Evolutionary conservation across 2,329 filamentous ascomycete species (phyloP).

Genomic region (Metarhizium rileyi): DNA sequence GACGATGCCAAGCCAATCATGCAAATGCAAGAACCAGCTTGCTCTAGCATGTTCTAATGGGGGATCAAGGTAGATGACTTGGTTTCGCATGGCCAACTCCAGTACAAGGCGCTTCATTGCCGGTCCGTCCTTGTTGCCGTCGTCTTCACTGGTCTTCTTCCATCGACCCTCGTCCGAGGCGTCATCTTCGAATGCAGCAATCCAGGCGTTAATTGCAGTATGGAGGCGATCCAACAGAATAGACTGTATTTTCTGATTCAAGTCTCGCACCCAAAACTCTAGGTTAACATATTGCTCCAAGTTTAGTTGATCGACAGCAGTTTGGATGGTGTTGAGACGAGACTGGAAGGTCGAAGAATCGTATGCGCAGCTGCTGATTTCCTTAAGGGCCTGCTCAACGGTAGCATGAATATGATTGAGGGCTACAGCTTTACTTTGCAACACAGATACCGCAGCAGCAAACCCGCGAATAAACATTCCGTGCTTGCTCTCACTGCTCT

Average conservation of each 20-base stretch:
- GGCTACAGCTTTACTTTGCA: conserved; percentile 79
- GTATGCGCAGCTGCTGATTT: conserved; percentile 79
- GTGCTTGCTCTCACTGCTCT: conserved; percentile 76
- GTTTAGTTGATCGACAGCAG: conserved; percentile 90
- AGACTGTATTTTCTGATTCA: conserved; percentile 77
- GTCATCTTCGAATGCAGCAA: conserved; percentile 67
- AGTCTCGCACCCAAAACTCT: conserved; percentile 74
- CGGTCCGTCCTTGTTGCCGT: conserved; percentile 43
- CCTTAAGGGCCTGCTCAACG: conserved; percentile 69
- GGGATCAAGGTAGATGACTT: conserved; percentile 93
- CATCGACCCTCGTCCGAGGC: conserved; percentile 42
- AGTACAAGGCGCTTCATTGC: conserved; percentile 67
- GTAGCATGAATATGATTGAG: conserved; percentile 72
- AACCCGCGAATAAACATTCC: conserved; percentile 96
- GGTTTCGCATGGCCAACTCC: conserved; percentile 95
- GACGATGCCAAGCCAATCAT: conserved; percentile 85
- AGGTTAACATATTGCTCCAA: conserved; percentile 94
- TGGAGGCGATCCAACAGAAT: conserved; percentile 76
- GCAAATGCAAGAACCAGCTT: conserved; percentile 86
- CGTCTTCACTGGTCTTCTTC: conserved; percentile 38
- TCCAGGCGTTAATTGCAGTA: conserved; percentile 78
- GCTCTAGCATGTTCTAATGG: conserved; percentile 85
- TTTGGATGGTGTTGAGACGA: conserved; percentile 77
- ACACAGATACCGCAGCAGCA: conserved; percentile 71
- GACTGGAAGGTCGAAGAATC: conserved; percentile 68